A percentile compares a stretch with the other conserved stretches of the same genome.
Evolutionary conservation across 495 filamentous ascomycete genomes (phyloP).

Genomic region (Penicillium canariense): DNA sequence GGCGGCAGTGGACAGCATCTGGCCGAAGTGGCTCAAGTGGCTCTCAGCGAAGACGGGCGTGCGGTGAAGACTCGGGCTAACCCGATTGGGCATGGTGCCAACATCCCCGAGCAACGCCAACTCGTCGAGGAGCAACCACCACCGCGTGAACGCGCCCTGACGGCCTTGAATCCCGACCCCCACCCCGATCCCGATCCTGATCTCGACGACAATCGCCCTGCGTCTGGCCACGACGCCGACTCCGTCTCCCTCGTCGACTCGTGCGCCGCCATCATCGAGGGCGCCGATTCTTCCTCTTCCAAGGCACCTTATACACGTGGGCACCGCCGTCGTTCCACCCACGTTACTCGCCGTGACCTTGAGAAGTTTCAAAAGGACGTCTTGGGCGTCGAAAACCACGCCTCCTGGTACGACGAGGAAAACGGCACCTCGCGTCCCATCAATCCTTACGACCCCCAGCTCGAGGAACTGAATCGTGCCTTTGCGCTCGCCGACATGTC

Average conservation of each 20-base stretch:
- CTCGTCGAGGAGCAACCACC: background rate
- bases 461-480: constrained; percentile 38
- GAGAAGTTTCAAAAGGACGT: constrained; percentile 46
- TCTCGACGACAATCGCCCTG: background rate
- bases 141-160: background rate
- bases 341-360: constrained; percentile 45
- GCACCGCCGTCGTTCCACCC: constrained; percentile 48
- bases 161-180: background rate
- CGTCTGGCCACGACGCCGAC: constrained; percentile 11
- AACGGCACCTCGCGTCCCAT: constrained; percentile 21
- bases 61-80: constrained; percentile 9
- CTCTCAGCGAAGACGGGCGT: background rate
- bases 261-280: constrained; percentile 40
- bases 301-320: constrained; percentile 44
- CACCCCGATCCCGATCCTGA: too few species aligned
- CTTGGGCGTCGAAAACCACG: constrained; percentile 36
- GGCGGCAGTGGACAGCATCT: background rate
- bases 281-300: constrained; percentile 32
- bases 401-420: constrained; percentile 36
- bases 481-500: constrained; percentile 38
- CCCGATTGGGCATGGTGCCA: constrained; percentile 17
- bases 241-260: constrained; percentile 7
- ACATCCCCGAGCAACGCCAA: constrained; percentile 2
- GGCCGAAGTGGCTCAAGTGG: background rate
- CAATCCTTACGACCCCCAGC: constrained; percentile 34